Percentiles rank a stretch among this genome's conserved stretches.
Evolutionary conservation across 768 basidiomycete species (phyloP).

Genomic region (Mycena sanguinolenta): DNA sequence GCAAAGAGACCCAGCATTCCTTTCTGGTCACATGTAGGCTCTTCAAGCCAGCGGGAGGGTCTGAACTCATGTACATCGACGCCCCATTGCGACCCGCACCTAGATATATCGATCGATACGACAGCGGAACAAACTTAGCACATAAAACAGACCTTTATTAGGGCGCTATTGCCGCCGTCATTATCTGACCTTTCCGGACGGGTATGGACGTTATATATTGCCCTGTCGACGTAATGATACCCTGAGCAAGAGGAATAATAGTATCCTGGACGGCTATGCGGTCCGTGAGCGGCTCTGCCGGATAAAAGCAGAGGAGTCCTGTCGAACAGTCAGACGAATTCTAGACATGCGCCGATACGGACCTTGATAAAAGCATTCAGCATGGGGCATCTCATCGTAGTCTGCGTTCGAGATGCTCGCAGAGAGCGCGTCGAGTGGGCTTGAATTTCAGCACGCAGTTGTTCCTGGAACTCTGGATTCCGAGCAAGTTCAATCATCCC

Average conservation of each 20-base stretch:
- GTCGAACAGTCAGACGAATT: not conserved
- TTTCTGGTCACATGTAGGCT: too few relatives aligned
- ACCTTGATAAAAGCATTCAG: slow-evolving; percentile 29
- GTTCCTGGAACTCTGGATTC: too few relatives aligned
- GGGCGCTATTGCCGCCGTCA: not conserved
- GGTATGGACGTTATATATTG: not conserved
- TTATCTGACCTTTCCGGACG: slow-evolving; percentile 18
- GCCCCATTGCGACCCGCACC: too few relatives aligned
- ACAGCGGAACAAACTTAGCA: too few relatives aligned
- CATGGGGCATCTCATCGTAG: slow-evolving; percentile 17
- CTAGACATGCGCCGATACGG: too few relatives aligned
- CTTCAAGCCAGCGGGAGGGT: too few relatives aligned
- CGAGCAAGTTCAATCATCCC: slow-evolving; percentile 16
- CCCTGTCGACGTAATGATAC: slow-evolving; percentile 5
- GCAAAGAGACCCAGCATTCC: too few relatives aligned
- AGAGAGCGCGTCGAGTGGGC: too few relatives aligned
- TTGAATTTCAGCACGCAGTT: too few relatives aligned
- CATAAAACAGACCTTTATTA: slow-evolving; percentile 3
- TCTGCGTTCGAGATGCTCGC: not conserved
- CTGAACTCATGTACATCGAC: too few relatives aligned
- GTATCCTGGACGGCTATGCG: slow-evolving; percentile 17
- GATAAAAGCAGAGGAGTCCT: slow-evolving; percentile 25
- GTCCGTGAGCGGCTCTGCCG: slow-evolving; percentile 17
- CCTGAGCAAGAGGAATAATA: slow-evolving; percentile 1
- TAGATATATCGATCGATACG: too few relatives aligned